phyloP scores from a whole-genome alignment of 306 rosid species.

The Dalbergia cultrata region DNA sequence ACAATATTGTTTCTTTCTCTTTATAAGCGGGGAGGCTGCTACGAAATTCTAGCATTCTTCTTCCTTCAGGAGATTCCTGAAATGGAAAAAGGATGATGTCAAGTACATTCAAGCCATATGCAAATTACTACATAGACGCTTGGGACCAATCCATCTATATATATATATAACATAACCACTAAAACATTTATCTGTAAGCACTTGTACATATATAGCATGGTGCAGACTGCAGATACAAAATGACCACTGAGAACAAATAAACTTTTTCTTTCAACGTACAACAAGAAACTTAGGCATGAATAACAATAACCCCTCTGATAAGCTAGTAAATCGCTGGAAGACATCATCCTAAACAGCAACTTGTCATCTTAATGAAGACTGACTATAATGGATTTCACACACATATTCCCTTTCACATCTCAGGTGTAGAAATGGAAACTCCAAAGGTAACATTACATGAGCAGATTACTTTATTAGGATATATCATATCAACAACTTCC shows the following conservation, averaged over 20 bases:
- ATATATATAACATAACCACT: neutral
- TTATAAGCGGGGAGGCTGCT: constrained; percentile 85
- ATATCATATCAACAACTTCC: constrained; percentile 23
- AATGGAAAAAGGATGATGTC: constrained; percentile 39
- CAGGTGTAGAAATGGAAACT: neutral
- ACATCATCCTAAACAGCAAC: constrained; percentile 10
- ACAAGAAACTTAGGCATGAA: constrained; percentile 26
- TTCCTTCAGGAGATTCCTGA: constrained; percentile 87
- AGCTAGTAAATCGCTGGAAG: neutral
- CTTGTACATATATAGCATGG: constrained; percentile 6
- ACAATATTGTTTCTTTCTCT: constrained; percentile 79
- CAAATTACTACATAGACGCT: neutral
- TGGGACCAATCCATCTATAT: neutral
- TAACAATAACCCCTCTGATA: neutral
- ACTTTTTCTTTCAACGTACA: constrained; percentile 30
- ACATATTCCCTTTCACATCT: constrained; percentile 1
- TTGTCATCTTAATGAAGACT: neutral
- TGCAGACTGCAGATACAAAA: neutral
- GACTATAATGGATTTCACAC: neutral
- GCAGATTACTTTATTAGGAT: neutral
- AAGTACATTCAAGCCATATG: constrained; percentile 38
- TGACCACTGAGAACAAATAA: constrained; percentile 4
- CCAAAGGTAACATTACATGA: neutral
- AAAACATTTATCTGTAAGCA: constrained; percentile 32
- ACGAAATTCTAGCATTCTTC: constrained; percentile 80